A percentile compares a stretch with the other conserved stretches of the same genome.
These are phyloP conservation scores for Candolleomyces eurysporus DNA, from an alignment of 768 basidiomycete species.

Conservation along the genomic window DNA sequence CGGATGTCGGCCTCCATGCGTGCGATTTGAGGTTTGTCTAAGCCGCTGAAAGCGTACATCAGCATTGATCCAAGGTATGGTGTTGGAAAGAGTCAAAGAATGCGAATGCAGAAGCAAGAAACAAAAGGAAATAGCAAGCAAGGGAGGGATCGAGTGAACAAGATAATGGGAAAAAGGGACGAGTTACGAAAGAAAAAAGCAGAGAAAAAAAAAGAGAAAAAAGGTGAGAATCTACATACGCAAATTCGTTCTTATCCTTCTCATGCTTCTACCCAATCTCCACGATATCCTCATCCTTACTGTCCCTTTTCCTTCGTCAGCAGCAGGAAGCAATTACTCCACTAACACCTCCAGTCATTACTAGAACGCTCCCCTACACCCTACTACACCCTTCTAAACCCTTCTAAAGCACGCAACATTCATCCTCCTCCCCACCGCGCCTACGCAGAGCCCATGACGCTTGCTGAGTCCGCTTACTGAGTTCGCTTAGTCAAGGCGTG, in stretches of 20 bases:
- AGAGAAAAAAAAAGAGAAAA: no score
- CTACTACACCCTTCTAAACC: no score
- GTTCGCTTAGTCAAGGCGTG: no score
- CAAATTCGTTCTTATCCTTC: conserved; percentile 60
- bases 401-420: no score
- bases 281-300: conserved; percentile 51
- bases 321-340: no score
- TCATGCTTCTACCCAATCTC: conserved; percentile 77
- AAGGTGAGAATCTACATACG: conserved; percentile 37
- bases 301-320: conserved; percentile 41
- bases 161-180: not conserved
- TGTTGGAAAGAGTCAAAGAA: not conserved
- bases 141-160: not conserved
- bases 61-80: conserved; percentile 30
- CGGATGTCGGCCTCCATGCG: conserved; percentile 89
- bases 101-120: not conserved
- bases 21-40: conserved; percentile 74
- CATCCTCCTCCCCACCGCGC: no score
- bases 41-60: conserved; percentile 19
- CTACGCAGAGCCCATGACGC: no score
- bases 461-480: not conserved
- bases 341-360: no score
- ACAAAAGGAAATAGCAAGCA: not conserved
- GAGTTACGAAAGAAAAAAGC: no score
- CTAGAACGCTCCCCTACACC: no score